Evolutionary conservation across 495 filamentous ascomycete species (phyloP), one percentile per base, ranked within the genome.

Genomic region (Talaromyces wortmannii): DNA sequence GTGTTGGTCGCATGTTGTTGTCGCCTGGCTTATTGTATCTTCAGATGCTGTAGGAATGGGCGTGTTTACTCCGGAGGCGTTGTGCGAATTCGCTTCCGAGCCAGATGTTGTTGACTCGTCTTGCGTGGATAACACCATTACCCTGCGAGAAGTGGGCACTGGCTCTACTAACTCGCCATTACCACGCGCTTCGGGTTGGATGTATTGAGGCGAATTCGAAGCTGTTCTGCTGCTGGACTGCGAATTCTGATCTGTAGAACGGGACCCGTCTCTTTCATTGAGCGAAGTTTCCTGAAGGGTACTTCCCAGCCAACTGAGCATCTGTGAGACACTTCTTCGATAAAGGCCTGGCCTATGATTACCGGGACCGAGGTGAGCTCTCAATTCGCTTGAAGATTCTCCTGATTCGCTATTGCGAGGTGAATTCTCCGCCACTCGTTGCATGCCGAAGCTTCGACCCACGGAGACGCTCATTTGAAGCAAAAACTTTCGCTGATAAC

Each of bases 401-500:
- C 36, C 13, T 40, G 36, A 40, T 40, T 40, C 36, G 36, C 13
- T 13, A 13, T 40, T 40, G 2, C 13, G 2, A 13, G 36, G 8
- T 13, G 36, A 40, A 40, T 8, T 13, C 36, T 40, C 36, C 2
- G 13, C 36, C 13, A 23, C 4, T 40, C 36, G 36, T 40, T 40
- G 36, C 13, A 8, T 8, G 36, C 13, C 36, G 36, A 40, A 40
- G 36, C 36, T 13, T 40, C 36, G 36, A 40, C 36, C 13, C 13
- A 8, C 8, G 36, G 36, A 53, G n/a, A 45, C 10, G 16, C 51
- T 53, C 36, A 45, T 53, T 18, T 40, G 51, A 29, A 16, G 17
- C 12, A 43, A 32, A 10, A 16, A 42, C 8, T 42, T 52, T 44
- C 15, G n/a, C 53, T 65, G 8, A 70, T 73, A 2, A 65, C 75